phyloP scores from a whole-genome alignment of 2,329 filamentous ascomycete genomes.

The Acrodontium crateriforme region DNA sequence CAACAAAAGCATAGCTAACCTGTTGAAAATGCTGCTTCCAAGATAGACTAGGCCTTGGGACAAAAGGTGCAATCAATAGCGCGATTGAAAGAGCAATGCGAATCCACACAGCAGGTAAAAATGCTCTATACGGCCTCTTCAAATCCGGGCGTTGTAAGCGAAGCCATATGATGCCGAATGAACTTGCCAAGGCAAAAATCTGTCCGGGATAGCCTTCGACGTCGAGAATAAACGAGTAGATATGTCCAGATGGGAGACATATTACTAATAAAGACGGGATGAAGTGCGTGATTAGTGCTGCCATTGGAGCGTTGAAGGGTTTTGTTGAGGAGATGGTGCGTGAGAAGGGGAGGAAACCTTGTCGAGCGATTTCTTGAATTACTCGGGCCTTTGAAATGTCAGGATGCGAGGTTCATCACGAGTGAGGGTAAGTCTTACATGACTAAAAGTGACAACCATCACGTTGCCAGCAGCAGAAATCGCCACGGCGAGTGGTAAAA shows the following conservation, averaged over 20 bases:
- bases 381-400: conserved; percentile 53
- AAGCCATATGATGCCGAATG: not conserved
- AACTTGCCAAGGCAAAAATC: not conserved
- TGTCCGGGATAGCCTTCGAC: conserved; percentile 37
- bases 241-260: conserved; percentile 52
- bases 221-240: conserved; percentile 42
- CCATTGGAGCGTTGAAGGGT: conserved; percentile 48
- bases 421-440: too few relatives aligned
- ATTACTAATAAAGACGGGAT: conserved; percentile 51
- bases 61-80: not conserved
- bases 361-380: conserved; percentile 51
- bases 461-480: conserved; percentile 56
- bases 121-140: not conserved
- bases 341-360: conserved; percentile 52
- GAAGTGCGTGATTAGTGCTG: conserved; percentile 51
- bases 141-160: not conserved
- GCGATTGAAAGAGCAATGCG: not conserved
- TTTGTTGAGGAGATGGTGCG: conserved; percentile 49
- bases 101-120: not conserved
- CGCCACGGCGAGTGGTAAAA: conserved; percentile 40
- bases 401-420: too few relatives aligned
- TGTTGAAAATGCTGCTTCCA: too few relatives aligned
- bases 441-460: conserved; percentile 53
- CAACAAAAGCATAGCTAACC: too few relatives aligned
- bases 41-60: too few relatives aligned